Conservation (phyloP, 108 stramenopile species). For the Skeletonema marinoi region DNA sequence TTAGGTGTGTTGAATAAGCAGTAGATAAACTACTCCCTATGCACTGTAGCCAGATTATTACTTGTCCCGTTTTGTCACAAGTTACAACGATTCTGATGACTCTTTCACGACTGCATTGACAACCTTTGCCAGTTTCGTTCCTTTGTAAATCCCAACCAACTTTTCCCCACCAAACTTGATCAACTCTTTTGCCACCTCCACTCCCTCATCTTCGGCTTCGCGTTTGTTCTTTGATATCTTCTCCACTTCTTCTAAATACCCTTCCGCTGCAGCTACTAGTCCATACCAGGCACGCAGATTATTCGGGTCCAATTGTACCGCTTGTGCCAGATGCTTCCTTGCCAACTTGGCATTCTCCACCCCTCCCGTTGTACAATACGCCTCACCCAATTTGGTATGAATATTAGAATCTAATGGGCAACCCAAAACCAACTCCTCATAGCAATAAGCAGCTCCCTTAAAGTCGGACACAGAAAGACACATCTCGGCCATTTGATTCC, state of each 20-base stretch:
- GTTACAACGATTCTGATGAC: constrained; percentile 13
- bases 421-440: constrained; percentile 79
- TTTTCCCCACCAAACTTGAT: constrained; percentile 67
- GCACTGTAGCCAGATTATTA: neutral
- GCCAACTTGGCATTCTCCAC: constrained; percentile 63
- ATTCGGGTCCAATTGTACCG: constrained; percentile 67
- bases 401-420: constrained; percentile 72
- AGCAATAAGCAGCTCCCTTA: constrained; percentile 75
- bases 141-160: constrained; percentile 60
- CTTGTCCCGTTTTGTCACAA: neutral
- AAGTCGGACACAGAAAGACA: constrained; percentile 67
- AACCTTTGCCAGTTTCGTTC: constrained; percentile 52
- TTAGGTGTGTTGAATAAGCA: neutral
- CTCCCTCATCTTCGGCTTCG: constrained; percentile 63
- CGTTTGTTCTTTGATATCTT: constrained; percentile 35
- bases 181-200: constrained; percentile 70
- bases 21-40: neutral
- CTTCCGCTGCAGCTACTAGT: constrained; percentile 62
- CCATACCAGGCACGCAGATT: constrained; percentile 76
- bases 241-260: constrained; percentile 69
- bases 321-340: constrained; percentile 83
- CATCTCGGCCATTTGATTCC: constrained; percentile 78
- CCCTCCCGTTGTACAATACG: constrained; percentile 73
- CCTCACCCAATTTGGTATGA: constrained; percentile 72
- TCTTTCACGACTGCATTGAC: constrained; percentile 56